A percentile compares a stretch with the other conserved stretches of the same genome.
Evolutionary conservation across 2,329 filamentous ascomycete species (phyloP).

Genomic region (Colletotrichum tanaceti): DNA sequence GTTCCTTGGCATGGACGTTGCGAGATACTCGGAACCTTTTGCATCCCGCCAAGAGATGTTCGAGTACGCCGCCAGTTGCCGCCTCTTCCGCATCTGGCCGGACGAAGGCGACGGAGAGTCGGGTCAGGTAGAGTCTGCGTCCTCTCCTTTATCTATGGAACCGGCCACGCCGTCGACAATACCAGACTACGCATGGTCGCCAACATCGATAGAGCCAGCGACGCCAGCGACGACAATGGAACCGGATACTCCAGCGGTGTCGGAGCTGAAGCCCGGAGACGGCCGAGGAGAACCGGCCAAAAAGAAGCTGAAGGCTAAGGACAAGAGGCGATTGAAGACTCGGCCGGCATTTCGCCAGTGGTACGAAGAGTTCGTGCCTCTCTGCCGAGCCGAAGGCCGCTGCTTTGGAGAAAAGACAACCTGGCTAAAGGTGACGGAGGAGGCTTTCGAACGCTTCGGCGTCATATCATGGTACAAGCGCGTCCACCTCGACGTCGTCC

Average conservation of each 20-base stretch:
- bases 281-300: conserved; percentile 32
- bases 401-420: conserved; percentile 47
- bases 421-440: conserved; percentile 61
- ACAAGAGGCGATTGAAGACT: conserved; percentile 65
- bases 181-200: background rate
- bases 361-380: conserved; percentile 72
- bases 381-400: conserved; percentile 55
- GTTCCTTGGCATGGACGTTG: conserved; percentile 71
- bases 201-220: background rate
- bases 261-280: background rate
- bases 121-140: background rate
- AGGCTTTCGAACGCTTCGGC: conserved; percentile 65
- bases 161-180: background rate
- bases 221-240: background rate
- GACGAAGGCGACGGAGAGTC: background rate
- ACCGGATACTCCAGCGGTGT: too few relatives aligned
- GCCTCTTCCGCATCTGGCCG: conserved; percentile 65
- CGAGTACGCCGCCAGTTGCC: conserved; percentile 68
- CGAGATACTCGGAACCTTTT: conserved; percentile 69
- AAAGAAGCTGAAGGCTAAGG: conserved; percentile 59
- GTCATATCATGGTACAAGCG: conserved; percentile 44
- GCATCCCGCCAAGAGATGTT: conserved; percentile 66
- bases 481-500: background rate
- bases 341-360: conserved; percentile 71
- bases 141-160: background rate